Evolutionary conservation across 2,329 filamentous ascomycete genomes (phyloP), one percentile per base, ranked within the genome.

Genomic region (Fusarium sp.): DNA sequence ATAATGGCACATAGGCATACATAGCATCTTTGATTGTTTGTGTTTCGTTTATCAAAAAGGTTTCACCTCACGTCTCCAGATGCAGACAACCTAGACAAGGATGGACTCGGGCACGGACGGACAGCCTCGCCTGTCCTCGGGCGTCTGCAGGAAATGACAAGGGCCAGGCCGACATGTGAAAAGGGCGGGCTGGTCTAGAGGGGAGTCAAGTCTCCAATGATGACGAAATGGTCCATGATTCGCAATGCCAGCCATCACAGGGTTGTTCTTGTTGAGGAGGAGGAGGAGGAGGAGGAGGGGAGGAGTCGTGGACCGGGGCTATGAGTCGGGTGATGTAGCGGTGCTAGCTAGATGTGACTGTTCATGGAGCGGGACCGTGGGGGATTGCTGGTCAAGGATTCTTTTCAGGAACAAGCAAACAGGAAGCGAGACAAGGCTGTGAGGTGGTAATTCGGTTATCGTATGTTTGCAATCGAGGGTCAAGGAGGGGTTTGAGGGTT

Each of bases 251-350:
- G 61, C 38, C 56, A 59, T 55, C 59, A 69, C 69, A 53, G 60
- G 61, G 54, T 57, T 57, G 18, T 58, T 27, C 25, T 27, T 46
- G 38, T 14, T 14, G 20, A n/a, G n/a, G n/a, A n/a, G n/a, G n/a
- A n/a, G n/a, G n/a, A n/a, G n/a, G n/a, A 20, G 18, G 38, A 42
- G 38, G 5, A 20, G 38, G 36, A 18, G 20, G 36, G 34, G 34
- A 38, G n/a, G 8, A 18, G 25, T 27, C 25, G 7, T 27, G 25
- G 34, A 58, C 67, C 34, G 67, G 67, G 53, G 34, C 51, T 56
- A 61, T 54, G 67, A 70, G 51, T 70, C 51, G 67, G 62, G 55
- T 50, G 67, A 58, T 53, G 23, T 67, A 67, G 62, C 46, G 63
- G 40, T 50, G 27, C 49, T 38, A 36, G 29, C 38, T 33, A 61